Evolutionary conservation across 2,329 filamentous ascomycete genomes (phyloP), one percentile per base, ranked within the genome.

Genomic region (Alternaria ventricosa): DNA sequence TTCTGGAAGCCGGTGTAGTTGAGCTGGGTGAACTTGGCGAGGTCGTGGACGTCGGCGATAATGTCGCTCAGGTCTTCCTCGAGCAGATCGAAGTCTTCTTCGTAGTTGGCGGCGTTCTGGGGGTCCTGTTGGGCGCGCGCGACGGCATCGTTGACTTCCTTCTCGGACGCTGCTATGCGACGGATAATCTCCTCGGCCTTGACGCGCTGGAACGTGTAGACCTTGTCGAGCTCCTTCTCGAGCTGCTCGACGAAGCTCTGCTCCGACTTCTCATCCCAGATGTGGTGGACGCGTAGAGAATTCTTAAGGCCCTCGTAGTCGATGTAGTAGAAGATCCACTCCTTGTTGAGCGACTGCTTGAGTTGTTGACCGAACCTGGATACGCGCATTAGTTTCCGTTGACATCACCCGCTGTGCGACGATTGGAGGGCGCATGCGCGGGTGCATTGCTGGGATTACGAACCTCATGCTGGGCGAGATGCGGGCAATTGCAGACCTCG

Each of bases 1-100:
- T 99, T 99, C 85, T 97, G 96, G 80, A 99, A 99, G 6, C 96
- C 96, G 0, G 95, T 98, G 79, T 99, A 99, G 83, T 99, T 99
- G 78, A 99, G 84, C 83, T 97, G 95, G 7, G 97, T 96, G 79
- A 97, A 99, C 83, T 98, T 98, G 80, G 96, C 94, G 64, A 99
- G 87, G 76, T 99, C 96, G 81, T 99, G 95, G 22, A 99, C 96
- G 77, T 99, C 95, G 72, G 96, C 96, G 79, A 99, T 99, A 76
- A 99, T 94, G 80, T 99, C 96, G 82, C 94, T 97, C 75, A 99
- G 83, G 75, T 97, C 94, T 78, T 97, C 92, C 83, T 99, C 96
- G 30, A 98, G 87, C 73, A 97, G 84, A 84, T 96, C 88, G 75
- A 97, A 98, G 79, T 98, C 95, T 70, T 97, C 94, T 80, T 98